Conservation (phyloP, 2,329 filamentous ascomycete species). For the Aspergillus fischeri region DNA sequence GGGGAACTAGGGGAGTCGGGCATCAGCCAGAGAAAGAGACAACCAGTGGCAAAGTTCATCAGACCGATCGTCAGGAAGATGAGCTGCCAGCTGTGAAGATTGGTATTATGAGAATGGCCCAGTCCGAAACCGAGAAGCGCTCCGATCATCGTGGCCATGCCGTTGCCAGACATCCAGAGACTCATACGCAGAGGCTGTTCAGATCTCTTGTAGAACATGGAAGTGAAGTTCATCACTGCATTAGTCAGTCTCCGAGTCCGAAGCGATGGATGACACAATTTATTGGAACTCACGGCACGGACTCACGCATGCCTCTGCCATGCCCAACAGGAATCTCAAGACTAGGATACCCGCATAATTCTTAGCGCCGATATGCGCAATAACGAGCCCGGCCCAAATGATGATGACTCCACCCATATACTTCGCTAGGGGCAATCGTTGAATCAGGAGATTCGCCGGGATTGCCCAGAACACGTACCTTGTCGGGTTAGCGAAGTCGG, state of each 20-base stretch:
- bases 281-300: slow-evolving; percentile 22
- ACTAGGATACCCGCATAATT: slow-evolving; percentile 43
- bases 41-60: slow-evolving; percentile 43
- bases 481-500: not conserved
- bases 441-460: slow-evolving; percentile 40
- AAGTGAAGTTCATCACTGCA: slow-evolving; percentile 32
- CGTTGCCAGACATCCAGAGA: slow-evolving; percentile 35
- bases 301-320: slow-evolving; percentile 36
- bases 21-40: slow-evolving; percentile 31
- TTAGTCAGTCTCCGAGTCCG: not conserved
- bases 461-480: slow-evolving; percentile 29
- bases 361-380: slow-evolving; percentile 35
- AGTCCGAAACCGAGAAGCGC: slow-evolving; percentile 35
- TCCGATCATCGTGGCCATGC: slow-evolving; percentile 35
- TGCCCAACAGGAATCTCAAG: slow-evolving; percentile 45
- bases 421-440: slow-evolving; percentile 41
- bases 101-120: slow-evolving; percentile 28
- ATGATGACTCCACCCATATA: slow-evolving; percentile 39
- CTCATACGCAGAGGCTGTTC: slow-evolving; percentile 35
- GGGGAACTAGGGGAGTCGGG: slow-evolving; percentile 38
- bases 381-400: slow-evolving; percentile 41
- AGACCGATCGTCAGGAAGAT: slow-evolving; percentile 40
- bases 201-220: slow-evolving; percentile 37
- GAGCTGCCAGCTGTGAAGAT: slow-evolving; percentile 35
- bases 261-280: not conserved